Evolutionary conservation across 1,284 basidiomycete species (phyloP), one percentile per base, ranked within the genome.

Genomic region (Rhodofomes roseus): DNA sequence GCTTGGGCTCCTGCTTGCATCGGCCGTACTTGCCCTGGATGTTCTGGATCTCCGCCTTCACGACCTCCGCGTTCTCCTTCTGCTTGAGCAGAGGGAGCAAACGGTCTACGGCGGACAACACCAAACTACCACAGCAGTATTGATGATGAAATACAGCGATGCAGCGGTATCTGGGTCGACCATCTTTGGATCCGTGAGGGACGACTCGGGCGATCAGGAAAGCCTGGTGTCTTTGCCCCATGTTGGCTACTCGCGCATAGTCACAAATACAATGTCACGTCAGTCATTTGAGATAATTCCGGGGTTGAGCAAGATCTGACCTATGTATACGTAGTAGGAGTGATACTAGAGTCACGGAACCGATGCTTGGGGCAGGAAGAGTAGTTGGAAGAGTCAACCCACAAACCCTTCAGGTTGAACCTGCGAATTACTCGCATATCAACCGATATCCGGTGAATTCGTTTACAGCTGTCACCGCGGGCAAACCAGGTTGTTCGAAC

Each of bases 111-210:
- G 69, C 73, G 1, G 46, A 57, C 7, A 77, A 62, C 22, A 77
- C 72, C 8, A 73, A 60, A 4, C 50, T 53, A 14, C 72, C 75
- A 46, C 71, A 75, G 62, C 72, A 77, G 73, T 72, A 76, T 62
- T 77, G 74, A 60, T 77, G 70, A 59, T 79, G 74, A 6, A 69
- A 66, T 2, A 72, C 76, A 3, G 69, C 76, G 23, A 79, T 62
- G 54, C 77, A 80, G 34, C 73, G 73, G 64, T 77, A 77, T 39
- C 63, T 64, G n/a, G 70, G 40, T 43, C 44, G 59, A 1, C 39
- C 37, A n/a, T 41, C 37, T 22, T 62, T 56, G 16, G 58, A 25
- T 23, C 63, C 66, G 14, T 66, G 62, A n/a, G 69, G 62, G 34
- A 59, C 54, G 39, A 77, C 63, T 14, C 69, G 69, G 34, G 76